These are phyloP conservation scores for Sicyos baderoa DNA, from an alignment of 306 rosid genomes.

Conservation along the genomic window DNA sequence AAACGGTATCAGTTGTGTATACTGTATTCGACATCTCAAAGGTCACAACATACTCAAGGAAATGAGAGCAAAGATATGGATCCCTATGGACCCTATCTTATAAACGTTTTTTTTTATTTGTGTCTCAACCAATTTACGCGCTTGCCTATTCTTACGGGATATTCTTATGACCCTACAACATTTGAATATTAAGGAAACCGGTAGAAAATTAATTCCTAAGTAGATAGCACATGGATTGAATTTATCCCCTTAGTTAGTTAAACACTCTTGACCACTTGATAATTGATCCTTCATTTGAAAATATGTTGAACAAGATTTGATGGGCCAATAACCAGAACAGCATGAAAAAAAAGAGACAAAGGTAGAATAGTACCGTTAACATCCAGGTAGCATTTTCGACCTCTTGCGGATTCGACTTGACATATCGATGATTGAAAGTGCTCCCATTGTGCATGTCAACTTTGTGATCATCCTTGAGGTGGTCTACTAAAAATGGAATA, in stretches of 20 bases:
- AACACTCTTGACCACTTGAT: too few species aligned
- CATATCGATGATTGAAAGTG: conserved; percentile 92
- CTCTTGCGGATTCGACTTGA: conserved; percentile 91
- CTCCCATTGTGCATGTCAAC: conserved; percentile 95
- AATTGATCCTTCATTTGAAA: neutral
- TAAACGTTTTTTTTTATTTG: too few species aligned
- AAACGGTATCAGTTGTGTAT: conserved; percentile 12
- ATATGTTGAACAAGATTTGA: neutral
- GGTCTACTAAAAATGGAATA: conserved; percentile 69
- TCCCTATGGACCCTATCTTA: neutral
- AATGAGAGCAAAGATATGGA: neutral
- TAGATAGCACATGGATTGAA: too few species aligned
- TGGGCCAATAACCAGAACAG: neutral
- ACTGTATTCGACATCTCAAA: neutral
- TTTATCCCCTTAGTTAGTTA: too few species aligned
- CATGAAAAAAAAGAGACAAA: neutral
- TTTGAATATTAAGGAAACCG: too few species aligned
- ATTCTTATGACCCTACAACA: too few species aligned
- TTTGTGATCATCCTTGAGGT: conserved; percentile 82
- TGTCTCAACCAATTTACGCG: too few species aligned
- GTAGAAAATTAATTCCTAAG: too few species aligned
- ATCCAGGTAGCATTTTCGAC: conserved; percentile 98
- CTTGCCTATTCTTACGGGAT: too few species aligned
- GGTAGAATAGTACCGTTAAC: conserved; percentile 43
- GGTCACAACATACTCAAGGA: too few species aligned